phyloP scores from a whole-genome alignment of 2,329 filamentous ascomycete species.

The Colletotrichum limetticola region DNA sequence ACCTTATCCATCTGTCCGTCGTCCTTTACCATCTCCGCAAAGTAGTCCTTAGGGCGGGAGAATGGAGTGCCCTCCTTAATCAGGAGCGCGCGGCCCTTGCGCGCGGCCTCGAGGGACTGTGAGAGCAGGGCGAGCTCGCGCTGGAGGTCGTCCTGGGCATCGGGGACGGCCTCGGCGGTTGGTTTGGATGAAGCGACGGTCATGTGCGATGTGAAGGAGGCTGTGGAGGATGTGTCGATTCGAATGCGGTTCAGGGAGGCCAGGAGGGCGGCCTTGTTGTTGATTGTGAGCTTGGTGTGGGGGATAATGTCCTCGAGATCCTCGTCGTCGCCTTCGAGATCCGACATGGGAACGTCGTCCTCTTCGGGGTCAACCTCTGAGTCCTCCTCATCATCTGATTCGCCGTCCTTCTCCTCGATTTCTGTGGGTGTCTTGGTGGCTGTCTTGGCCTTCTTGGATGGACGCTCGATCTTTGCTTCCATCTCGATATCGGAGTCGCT shows the following conservation, averaged over 20 bases:
- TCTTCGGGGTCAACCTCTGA: constrained; percentile 86
- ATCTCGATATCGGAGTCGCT: constrained; percentile 81
- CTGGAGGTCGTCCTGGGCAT: constrained; percentile 90
- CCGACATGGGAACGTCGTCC: constrained; percentile 89
- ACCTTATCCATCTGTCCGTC: constrained; percentile 99
- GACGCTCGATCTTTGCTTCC: constrained; percentile 74
- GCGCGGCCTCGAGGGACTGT: constrained; percentile 84
- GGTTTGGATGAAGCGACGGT: constrained; percentile 75
- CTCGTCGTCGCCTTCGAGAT: constrained; percentile 81
- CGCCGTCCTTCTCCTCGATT: constrained; percentile 56
- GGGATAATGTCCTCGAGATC: constrained; percentile 89
- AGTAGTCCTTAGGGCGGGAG: constrained; percentile 91
- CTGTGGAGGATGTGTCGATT: constrained; percentile 72
- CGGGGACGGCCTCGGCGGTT: constrained; percentile 75
- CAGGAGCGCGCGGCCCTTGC: constrained; percentile 77
- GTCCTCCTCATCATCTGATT: constrained; percentile 70
- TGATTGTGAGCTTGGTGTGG: constrained; percentile 94
- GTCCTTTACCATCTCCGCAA: constrained; percentile 98
- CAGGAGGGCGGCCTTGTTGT: constrained; percentile 90
- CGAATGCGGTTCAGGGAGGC: constrained; percentile 83
- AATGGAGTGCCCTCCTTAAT: constrained; percentile 88
- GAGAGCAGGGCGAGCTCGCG: constrained; percentile 95
- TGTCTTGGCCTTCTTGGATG: constrained; percentile 56
- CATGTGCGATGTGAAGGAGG: constrained; percentile 87
- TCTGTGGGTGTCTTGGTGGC: constrained; percentile 40